Evolutionary conservation across 2,329 filamentous ascomycete species (phyloP), one percentile per base, ranked within the genome.

Genomic region (Diplodia mutila): DNA sequence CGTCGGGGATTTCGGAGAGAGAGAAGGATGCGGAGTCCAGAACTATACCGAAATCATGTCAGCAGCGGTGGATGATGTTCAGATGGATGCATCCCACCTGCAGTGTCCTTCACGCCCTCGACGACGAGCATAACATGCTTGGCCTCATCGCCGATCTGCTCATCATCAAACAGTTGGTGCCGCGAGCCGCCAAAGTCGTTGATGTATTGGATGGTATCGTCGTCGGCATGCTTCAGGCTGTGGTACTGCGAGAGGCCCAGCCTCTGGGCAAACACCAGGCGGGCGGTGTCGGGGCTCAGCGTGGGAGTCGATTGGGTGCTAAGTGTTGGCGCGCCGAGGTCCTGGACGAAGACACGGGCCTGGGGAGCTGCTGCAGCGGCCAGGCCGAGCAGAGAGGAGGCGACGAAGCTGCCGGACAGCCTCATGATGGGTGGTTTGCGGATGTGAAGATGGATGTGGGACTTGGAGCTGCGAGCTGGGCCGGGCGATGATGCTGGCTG

Each of bases 181-280:
- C 73, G 74, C 69, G 72, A 67, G 55, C 78, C 78, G 46, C 83
- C 82, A 71, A 79, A 83, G 37, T 75, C 75, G 74, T 85, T 85
- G 70, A 86, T 79, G 57, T 80, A 78, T 42, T 78, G 71, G 61
- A 86, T 73, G n/a, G 76, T 76, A 11, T 80, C 77, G 12, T 81
- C 77, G 59, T 77, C 77, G 32, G 76, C 71, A 68, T 80, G 71
- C 67, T 80, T 76, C 57, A 83, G 73, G 27, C 76, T 73, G 70
- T 85, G 83, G 75, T 80, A 85, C 65, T 80, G 78, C 65, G 83
- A 82, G 39, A 85, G 76, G 21, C 83, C 83, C 29, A 85, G 78
- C 72, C 83, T 76, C 74, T 84, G 81, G 61, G 84, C 84, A 68
- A 86, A 73, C 59, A 85, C 80, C 67, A 85, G 74, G 73, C 84